A percentile compares a stretch with the other conserved stretches of the same genome.
Evolutionary conservation across 225 moss, liverwort and hornwort genomes (phyloP).

Genomic region (Marchantia polymorpha): DNA sequence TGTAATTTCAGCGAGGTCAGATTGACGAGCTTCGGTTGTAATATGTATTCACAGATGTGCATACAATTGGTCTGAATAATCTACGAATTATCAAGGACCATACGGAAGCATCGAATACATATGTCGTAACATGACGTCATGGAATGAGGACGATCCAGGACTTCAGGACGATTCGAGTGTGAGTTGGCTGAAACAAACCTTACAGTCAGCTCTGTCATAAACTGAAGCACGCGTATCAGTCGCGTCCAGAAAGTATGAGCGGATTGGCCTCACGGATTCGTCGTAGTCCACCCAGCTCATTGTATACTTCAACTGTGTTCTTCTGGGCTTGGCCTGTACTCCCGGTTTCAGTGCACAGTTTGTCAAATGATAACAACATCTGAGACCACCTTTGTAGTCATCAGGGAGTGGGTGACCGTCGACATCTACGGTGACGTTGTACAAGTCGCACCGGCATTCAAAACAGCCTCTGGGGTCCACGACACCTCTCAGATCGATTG

Average conservation of each 20-base stretch:
- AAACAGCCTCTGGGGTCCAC: constrained; percentile 17
- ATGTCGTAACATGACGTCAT: no score
- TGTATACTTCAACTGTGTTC: constrained; percentile 18
- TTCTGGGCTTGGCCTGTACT: constrained; percentile 6
- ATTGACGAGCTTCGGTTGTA: no score
- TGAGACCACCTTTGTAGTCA: constrained; percentile 26
- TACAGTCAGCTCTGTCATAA: constrained; percentile 8
- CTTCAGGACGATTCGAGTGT: no score
- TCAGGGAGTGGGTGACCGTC: constrained; percentile 17
- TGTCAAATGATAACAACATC: constrained; percentile 29
- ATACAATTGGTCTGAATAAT: no score
- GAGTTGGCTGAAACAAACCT: not conserved
- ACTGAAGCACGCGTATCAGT: constrained; percentile 33
- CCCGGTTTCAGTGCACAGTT: constrained; percentile 24
- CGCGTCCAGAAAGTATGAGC: constrained; percentile 11
- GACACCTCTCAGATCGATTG: constrained; percentile 24
- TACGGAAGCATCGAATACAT: no score
- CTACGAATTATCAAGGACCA: no score
- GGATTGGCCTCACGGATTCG: constrained; percentile 14
- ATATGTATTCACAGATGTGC: no score
- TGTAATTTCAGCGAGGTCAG: no score
- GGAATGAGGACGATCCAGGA: no score
- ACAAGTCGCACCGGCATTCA: constrained; percentile 33
- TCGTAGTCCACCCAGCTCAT: constrained; percentile 33
- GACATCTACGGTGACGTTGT: constrained; percentile 22